These are phyloP conservation scores for Acacia confusa DNA, from an alignment of 306 rosid species.

Conservation along the genomic window DNA sequence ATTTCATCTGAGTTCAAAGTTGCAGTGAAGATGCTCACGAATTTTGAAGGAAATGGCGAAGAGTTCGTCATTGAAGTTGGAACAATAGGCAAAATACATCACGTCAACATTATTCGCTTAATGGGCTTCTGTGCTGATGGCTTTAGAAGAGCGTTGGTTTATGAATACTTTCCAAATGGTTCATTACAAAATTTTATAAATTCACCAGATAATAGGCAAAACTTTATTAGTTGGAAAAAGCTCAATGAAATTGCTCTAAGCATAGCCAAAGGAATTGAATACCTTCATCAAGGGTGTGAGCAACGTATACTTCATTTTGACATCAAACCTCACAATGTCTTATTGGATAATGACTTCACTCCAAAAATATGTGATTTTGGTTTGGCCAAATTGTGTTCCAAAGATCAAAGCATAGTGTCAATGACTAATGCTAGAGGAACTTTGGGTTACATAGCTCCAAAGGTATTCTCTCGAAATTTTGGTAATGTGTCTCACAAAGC, in stretches of 20 bases:
- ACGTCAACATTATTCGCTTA: not conserved
- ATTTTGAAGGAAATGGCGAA: not conserved
- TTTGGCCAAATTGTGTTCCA: not conserved
- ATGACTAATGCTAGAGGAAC: not conserved
- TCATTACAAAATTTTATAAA: not conserved
- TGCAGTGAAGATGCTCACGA: not conserved
- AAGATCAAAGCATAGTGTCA: not conserved
- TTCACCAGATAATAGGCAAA: not conserved
- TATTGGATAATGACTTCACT: not conserved
- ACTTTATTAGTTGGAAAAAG: not conserved
- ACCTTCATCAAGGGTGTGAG: not conserved
- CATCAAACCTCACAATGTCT: not conserved
- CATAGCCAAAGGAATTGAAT: not conserved
- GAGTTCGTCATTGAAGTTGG: not conserved
- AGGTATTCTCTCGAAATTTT: not conserved
- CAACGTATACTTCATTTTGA: not conserved
- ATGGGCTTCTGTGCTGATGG: not conserved
- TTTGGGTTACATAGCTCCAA: not conserved
- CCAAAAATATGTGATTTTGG: not conserved
- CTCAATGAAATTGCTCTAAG: not conserved
- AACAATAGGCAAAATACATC: not conserved
- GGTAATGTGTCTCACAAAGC: not conserved
- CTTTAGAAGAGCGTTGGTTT: not conserved
- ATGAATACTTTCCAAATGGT: not conserved
- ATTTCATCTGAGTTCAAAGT: not conserved